These are phyloP conservation scores for Trichoderma koningiopsis DNA, from an alignment of 2,329 filamentous ascomycete species.

Conservation along the genomic window DNA sequence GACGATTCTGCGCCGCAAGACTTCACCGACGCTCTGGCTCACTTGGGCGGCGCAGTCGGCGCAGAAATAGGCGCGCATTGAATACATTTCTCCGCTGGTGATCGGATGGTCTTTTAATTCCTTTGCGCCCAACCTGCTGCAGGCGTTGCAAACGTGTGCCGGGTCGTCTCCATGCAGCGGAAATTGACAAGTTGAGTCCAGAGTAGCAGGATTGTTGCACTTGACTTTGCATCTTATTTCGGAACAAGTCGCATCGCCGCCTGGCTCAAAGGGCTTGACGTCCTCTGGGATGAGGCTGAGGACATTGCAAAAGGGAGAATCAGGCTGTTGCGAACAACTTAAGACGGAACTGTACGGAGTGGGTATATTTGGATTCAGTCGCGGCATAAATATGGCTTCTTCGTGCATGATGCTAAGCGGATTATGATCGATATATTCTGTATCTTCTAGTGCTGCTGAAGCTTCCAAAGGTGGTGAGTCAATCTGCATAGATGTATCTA, in stretches of 20 bases:
- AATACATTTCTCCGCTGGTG: constrained; percentile 32
- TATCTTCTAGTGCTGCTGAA: background rate
- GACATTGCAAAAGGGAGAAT: background rate
- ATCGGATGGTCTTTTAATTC: constrained; percentile 30
- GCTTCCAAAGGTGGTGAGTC: no score
- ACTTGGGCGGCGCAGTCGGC: constrained; percentile 32
- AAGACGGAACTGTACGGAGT: background rate
- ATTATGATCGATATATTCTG: background rate
- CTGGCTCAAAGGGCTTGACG: background rate
- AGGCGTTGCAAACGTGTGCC: constrained; percentile 30
- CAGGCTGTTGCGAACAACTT: background rate
- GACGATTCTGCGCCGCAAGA: constrained; percentile 23
- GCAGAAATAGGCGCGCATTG: constrained; percentile 44
- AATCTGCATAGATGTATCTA: background rate
- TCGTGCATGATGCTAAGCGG: background rate
- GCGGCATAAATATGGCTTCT: background rate
- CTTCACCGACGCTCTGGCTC: constrained; percentile 1
- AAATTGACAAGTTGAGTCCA: background rate
- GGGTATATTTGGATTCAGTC: no score
- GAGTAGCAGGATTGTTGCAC: background rate
- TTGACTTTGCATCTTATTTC: background rate
- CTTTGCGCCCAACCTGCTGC: constrained; percentile 31
- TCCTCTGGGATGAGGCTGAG: background rate
- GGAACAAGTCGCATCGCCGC: background rate
- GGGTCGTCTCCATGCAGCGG: background rate